Percentiles rank a stretch among this genome's conserved stretches.
phyloP scores from a whole-genome alignment of 73 alveolate genomes.

The Paramecium sonneborni region DNA sequence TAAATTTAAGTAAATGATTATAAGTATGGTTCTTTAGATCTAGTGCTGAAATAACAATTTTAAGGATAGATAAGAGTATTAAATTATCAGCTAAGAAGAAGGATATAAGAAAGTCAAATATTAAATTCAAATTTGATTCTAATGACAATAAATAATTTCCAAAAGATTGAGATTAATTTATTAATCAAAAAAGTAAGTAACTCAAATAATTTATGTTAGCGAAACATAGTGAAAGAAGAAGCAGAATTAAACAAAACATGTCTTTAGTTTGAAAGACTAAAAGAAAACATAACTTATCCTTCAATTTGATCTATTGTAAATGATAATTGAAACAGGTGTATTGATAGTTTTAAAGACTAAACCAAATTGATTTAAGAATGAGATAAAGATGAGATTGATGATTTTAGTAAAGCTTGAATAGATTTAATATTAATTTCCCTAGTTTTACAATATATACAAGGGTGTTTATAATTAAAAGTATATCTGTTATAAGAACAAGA shows the following conservation, averaged over 20 bases:
- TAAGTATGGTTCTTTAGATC: constrained; percentile 92
- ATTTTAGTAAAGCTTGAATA: not conserved
- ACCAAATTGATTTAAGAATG: not conserved
- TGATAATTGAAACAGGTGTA: not conserved
- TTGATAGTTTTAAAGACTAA: not conserved
- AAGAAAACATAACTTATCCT: not conserved
- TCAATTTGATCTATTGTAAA: not conserved
- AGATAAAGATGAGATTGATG: not conserved
- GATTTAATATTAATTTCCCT: too few species aligned
- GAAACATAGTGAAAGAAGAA: not conserved
- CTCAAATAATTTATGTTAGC: not conserved
- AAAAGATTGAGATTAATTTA: not conserved
- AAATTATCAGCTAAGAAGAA: constrained; percentile 87
- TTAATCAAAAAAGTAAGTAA: not conserved
- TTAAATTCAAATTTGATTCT: too few species aligned
- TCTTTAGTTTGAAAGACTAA: not conserved
- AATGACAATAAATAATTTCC: too few species aligned
- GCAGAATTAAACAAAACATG: not conserved
- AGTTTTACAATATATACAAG: not conserved
- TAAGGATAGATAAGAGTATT: constrained; percentile 97
- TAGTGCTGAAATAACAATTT: constrained; percentile 96
- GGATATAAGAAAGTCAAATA: not conserved
- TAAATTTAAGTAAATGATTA: constrained; percentile 71
- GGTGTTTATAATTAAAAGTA: not conserved
- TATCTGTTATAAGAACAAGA: not conserved